phyloP scores from a whole-genome alignment of 345 rosid genomes.

The Combretum micranthum region DNA sequence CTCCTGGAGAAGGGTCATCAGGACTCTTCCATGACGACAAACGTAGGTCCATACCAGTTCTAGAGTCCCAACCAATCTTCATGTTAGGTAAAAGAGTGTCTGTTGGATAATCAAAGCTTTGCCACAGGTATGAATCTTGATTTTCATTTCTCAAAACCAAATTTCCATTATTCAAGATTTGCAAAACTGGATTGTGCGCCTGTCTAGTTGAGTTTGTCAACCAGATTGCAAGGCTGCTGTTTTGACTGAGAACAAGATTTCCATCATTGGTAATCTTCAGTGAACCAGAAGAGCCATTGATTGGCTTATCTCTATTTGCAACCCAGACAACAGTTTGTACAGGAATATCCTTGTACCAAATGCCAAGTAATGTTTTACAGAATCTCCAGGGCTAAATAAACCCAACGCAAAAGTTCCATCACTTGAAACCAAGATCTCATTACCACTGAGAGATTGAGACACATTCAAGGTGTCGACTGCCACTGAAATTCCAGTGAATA shows the following conservation, averaged over 20 bases:
- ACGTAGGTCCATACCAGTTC: conserved; percentile 1
- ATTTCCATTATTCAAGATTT: conserved; percentile 37
- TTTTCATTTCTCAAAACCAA: conserved; percentile 25
- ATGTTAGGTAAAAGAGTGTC: conserved; percentile 32
- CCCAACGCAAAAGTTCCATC: conserved; percentile 24
- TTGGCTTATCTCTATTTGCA: conserved; percentile 26
- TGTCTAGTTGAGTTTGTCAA: conserved; percentile 18
- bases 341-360: conserved; percentile 29
- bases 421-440: conserved; percentile 14
- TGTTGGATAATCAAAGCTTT: conserved; percentile 45
- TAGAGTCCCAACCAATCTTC: conserved; percentile 31
- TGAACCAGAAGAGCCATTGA: conserved; percentile 18
- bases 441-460: conserved; percentile 4
- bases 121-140: conserved; percentile 22
- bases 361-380: conserved; percentile 25
- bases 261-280: not conserved
- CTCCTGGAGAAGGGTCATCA: conserved; percentile 31
- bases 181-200: conserved; percentile 18
- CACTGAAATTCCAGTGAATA: not conserved
- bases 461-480: not conserved
- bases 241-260: conserved; percentile 13
- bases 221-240: conserved; percentile 16
- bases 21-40: conserved; percentile 30
- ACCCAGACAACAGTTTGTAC: conserved; percentile 31
- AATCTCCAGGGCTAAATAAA: conserved; percentile 18